A percentile compares a stretch with the other conserved stretches of the same genome.
phyloP scores from a whole-genome alignment of 2,329 filamentous ascomycete species.

The Claviceps sp. region DNA sequence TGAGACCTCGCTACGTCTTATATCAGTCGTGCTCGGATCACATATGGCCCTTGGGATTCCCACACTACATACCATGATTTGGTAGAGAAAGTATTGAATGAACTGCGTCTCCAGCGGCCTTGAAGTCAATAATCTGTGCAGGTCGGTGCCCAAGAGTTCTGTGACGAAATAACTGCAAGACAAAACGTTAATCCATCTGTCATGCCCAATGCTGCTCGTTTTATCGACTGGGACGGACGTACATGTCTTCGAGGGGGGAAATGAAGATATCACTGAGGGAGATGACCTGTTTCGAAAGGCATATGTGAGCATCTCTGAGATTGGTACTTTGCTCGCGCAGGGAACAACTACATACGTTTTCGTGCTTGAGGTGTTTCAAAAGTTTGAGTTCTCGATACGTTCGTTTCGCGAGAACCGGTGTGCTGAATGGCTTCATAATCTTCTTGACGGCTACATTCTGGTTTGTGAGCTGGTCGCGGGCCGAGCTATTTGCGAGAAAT shows the following conservation, averaged over 20 bases:
- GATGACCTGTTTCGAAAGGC: constrained; percentile 54
- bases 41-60: neutral
- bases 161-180: constrained; percentile 81
- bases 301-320: constrained; percentile 1
- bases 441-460: constrained; percentile 99
- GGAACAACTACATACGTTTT: constrained; percentile 56
- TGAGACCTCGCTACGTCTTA: constrained; percentile 64
- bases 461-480: constrained; percentile 91
- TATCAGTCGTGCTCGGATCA: constrained; percentile 6
- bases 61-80: constrained; percentile 62
- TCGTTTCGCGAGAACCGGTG: constrained; percentile 92
- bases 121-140: constrained; percentile 89
- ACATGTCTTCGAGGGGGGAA: constrained; percentile 97
- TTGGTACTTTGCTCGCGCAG: neutral
- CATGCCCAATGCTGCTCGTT: constrained; percentile 3
- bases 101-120: constrained; percentile 97
- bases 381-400: constrained; percentile 97
- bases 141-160: constrained; percentile 89
- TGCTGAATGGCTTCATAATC: constrained; percentile 99
- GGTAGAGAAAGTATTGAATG: constrained; percentile 98
- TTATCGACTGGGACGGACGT: constrained; percentile 21
- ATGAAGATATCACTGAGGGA: constrained; percentile 99
- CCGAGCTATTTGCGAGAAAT: constrained; percentile 50
- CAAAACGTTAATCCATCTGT: constrained; percentile 7
- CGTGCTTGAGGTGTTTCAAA: constrained; percentile 89